Evolutionary conservation across 768 basidiomycete genomes (phyloP).

Genomic region (Russula brevipes): DNA sequence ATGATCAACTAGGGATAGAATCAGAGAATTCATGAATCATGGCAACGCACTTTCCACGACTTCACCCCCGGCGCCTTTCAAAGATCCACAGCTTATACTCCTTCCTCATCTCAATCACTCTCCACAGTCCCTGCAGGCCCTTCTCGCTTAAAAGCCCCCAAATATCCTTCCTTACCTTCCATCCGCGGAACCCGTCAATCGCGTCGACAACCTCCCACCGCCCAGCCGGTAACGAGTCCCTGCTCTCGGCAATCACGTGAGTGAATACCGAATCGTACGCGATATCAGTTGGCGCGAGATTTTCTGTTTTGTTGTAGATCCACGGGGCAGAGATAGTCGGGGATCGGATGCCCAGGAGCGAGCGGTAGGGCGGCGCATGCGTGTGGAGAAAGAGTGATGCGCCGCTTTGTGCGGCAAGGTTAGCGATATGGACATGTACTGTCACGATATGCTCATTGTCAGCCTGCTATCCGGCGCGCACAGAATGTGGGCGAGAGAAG

Average conservation of each 20-base stretch:
- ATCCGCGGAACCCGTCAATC: constrained; percentile 44
- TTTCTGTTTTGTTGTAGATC: constrained; percentile 83
- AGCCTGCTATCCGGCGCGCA: not conserved
- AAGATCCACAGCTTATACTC: constrained; percentile 47
- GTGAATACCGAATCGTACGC: constrained; percentile 44
- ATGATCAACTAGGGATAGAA: too few species aligned
- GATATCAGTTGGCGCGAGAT: constrained; percentile 41
- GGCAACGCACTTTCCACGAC: not conserved
- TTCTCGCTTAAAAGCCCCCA: constrained; percentile 28
- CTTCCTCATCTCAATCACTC: constrained; percentile 37
- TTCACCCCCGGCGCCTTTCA: constrained; percentile 29
- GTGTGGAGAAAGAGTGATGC: constrained; percentile 82
- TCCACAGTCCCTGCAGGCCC: constrained; percentile 21
- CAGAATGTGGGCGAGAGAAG: not conserved
- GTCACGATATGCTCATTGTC: constrained; percentile 16
- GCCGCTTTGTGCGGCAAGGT: constrained; percentile 85
- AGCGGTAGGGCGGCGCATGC: constrained; percentile 50
- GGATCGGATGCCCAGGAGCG: constrained; percentile 20
- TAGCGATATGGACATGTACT: constrained; percentile 74
- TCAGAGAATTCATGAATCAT: not conserved
- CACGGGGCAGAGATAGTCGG: constrained; percentile 35
- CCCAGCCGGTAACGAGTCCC: constrained; percentile 26
- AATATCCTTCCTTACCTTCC: constrained; percentile 32
- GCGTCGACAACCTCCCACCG: constrained; percentile 43
- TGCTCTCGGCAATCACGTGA: constrained; percentile 56